Percentiles rank a stretch among this genome's conserved stretches.
Conservation (phyloP, 2,329 filamentous ascomycete species). For the Alternaria sp. region DNA sequence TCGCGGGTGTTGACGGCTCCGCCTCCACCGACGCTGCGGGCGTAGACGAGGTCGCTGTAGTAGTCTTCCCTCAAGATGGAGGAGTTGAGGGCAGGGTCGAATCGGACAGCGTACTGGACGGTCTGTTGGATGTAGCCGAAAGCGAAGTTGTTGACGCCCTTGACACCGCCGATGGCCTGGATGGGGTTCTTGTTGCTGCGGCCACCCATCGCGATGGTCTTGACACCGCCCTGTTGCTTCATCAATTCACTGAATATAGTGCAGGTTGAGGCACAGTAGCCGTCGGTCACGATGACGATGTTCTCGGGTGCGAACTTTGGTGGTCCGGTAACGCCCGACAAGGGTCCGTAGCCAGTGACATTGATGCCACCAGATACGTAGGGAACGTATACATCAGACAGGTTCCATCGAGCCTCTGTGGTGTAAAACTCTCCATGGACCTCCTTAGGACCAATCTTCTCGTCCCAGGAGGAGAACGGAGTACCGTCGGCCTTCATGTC, state of each 20-base stretch:
- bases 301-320: conserved; percentile 62
- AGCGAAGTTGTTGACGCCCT: conserved; percentile 54
- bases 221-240: conserved; percentile 59
- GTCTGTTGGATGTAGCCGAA: conserved; percentile 41
- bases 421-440: conserved; percentile 52
- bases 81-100: conserved; percentile 30
- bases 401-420: conserved; percentile 42
- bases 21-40: conserved; percentile 23
- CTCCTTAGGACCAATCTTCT: conserved; percentile 49
- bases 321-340: conserved; percentile 51
- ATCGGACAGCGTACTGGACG: conserved; percentile 28
- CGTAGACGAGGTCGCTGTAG: conserved; percentile 31
- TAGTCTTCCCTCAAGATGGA: conserved; percentile 37
- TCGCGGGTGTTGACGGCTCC: conserved; percentile 46
- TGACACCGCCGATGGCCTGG: conserved; percentile 62
- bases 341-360: conserved; percentile 43
- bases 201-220: conserved; percentile 61
- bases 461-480: conserved; percentile 54
- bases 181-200: conserved; percentile 55
- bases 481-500: conserved; percentile 58
- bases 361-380: conserved; percentile 45
- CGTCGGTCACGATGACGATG: conserved; percentile 62
- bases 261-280: conserved; percentile 65
- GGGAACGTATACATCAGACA: conserved; percentile 40
- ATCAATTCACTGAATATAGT: conserved; percentile 64